Base-by-base conservation (phyloP, 2,329 filamentous ascomycete species). In the Cladosporium phlei region DNA sequence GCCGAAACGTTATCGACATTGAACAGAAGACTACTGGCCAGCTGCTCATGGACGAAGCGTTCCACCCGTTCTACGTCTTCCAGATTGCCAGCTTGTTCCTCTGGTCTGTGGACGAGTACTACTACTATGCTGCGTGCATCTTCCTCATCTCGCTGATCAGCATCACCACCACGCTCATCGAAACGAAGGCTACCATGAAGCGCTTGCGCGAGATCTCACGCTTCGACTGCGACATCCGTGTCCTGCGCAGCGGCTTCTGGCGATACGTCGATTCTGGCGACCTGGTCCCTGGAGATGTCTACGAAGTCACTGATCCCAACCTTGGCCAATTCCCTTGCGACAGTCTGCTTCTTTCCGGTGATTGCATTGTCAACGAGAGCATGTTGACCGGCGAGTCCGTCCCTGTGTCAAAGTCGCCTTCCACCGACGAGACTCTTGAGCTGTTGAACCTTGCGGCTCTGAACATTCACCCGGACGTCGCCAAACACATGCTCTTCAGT, bases 321-420 rank as follows among this genome's bases (percentile, higher is more conserved):
- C 73, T 98, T 20, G 80, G 80, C 3, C 87, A 95, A 57, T 86
- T 97, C 52, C 93, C 93, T 1, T 93, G 88, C 59, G 93, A 98
- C 66, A 95, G 91, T 65, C 72, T 98, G 25, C 71, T 98, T 5
- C 76, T 98, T 0, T 88, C 87, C 43, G 94, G 93, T 30, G 94
- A 98, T 67, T 96, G 90, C 60, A 97, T 98, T 52, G 90, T 98
- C 55, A 98, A 98, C 60, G 93, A 98, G 69, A 97, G 93, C 69
- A 98, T 98, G 93, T 79, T 98, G 27, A 98, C 93, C 29, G 81
- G 91, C 48, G 93, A 98, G 72, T 97, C 93, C 30, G 90, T 98
- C 4, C 94, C 93, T 2, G 91, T 98, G 1, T 95, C 90, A 2
- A 98, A 98, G 67, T 75, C 83, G 2, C 90, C 93, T 1, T 83